A percentile compares a stretch with the other conserved stretches of the same genome.
phyloP scores from a whole-genome alignment of 2,329 filamentous ascomycete genomes.

The Alternaria gaisen region DNA sequence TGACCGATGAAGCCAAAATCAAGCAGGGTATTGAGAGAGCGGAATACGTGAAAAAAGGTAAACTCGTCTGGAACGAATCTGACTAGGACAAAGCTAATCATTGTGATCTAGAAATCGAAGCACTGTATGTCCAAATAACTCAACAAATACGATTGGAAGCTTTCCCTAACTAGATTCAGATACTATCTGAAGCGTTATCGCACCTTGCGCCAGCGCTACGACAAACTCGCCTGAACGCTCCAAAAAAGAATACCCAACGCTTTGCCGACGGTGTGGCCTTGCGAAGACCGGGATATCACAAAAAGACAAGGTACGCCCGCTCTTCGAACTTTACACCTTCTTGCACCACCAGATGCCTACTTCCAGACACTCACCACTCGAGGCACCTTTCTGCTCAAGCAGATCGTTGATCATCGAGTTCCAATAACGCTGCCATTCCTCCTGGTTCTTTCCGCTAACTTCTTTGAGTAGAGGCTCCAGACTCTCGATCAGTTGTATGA shows the following conservation, averaged over 20 bases:
- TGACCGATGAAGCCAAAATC: slow-evolving; percentile 79
- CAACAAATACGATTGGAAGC: neutral
- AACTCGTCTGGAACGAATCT: neutral
- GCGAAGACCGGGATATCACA: slow-evolving; percentile 35
- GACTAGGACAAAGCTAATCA: neutral
- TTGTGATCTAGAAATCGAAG: slow-evolving; percentile 77
- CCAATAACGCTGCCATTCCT: slow-evolving; percentile 93
- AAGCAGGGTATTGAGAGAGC: slow-evolving; percentile 77
- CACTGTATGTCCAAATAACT: slow-evolving; percentile 71
- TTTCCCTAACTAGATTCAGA: slow-evolving; percentile 56
- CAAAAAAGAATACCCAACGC: slow-evolving; percentile 1
- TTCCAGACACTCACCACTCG: slow-evolving; percentile 84
- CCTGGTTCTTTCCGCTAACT: slow-evolving; percentile 83
- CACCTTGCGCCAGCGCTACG: slow-evolving; percentile 82
- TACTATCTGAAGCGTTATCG: slow-evolving; percentile 95
- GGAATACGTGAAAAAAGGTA: slow-evolving; percentile 91
- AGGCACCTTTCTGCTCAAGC: slow-evolving; percentile 78
- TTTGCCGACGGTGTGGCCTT: slow-evolving; percentile 24
- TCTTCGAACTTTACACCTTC: slow-evolving; percentile 56
- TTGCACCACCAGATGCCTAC: slow-evolving; percentile 71
- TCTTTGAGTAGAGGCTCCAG: slow-evolving; percentile 85
- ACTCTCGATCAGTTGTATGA: slow-evolving; percentile 84
- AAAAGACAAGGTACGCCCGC: slow-evolving; percentile 32
- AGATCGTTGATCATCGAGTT: slow-evolving; percentile 86
- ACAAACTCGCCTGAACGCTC: slow-evolving; percentile 46